Base-by-base conservation (phyloP, 116 monocot genomes). In the Posidonia oceanica region DNA sequence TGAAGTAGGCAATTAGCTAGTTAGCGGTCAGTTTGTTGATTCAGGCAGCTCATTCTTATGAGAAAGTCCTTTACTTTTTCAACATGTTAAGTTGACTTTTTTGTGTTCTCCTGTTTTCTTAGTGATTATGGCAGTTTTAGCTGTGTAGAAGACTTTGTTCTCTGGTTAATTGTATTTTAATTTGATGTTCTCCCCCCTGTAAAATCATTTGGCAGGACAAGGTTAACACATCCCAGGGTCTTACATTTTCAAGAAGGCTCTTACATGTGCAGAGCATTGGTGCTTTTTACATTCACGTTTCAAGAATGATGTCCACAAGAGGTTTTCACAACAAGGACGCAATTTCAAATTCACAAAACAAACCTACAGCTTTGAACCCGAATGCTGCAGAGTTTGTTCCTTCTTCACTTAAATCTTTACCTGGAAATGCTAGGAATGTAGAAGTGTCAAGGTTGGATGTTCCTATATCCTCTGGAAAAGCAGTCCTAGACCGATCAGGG, bases 371-470 rank as follows among this genome's bases (percentile, higher is more conserved):
- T 87, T 69, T 94, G 69, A 94, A 94, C 72, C 94, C 94, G 38
- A 89, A 94, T 78, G 94, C 94, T 71, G 85, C 83, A 70, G 94
- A 85, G 69, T 94, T 96, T 85, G 83, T 96, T 63, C 96, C 96
- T 74, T 89, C 86, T 66, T 68, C 84, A 59, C 51, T 77, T 74
- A 77, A 72, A 72, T 70, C 77, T 39, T 40, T 75, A 44, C 40
- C 59, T 72, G 77, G 39, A 74, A 83, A 59, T 38, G 73, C 55
- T 54, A 77, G 61, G 22, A 67, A 18, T 61, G 23, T 64, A 48
- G 76, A 78, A 80, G 51, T 59, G 55, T 70, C 70, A 40, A 75
- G 44, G 22, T 37, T 66, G 15, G 81, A 83, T 61, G 23, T 68
- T 40, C 55, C 74, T 11, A 65, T 68, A 57, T 60, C 70, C 58